Evolutionary conservation across 2,329 filamentous ascomycete genomes (phyloP).

Genomic region (Diplodia seriata): DNA sequence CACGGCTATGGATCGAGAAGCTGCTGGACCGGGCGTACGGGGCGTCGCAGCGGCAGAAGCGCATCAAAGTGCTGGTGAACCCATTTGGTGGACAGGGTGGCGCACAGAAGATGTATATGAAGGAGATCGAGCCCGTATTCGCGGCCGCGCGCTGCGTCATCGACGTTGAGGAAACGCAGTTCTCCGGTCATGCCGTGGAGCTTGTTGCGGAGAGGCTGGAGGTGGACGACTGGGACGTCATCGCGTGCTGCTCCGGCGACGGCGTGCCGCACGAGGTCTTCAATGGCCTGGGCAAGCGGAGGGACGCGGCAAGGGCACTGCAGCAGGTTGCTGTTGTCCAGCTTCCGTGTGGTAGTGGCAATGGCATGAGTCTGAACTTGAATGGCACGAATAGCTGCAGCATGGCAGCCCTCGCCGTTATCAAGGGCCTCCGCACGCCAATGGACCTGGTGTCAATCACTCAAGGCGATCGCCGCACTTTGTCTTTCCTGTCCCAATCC

Average conservation of each 20-base stretch:
- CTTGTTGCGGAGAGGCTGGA: constrained; percentile 75
- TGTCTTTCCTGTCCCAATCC: constrained; percentile 91
- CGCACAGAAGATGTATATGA: constrained; percentile 75
- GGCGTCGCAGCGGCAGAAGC: constrained; percentile 70
- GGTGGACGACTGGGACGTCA: constrained; percentile 79
- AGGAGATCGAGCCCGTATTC: constrained; percentile 80
- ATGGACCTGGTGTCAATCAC: constrained; percentile 89
- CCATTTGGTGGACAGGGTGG: constrained; percentile 85
- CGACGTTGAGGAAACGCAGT: constrained; percentile 74
- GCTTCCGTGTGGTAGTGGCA: constrained; percentile 91
- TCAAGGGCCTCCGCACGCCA: constrained; percentile 85
- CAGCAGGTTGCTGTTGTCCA: constrained; percentile 81
- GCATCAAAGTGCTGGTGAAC: constrained; percentile 88
- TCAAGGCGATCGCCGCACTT: constrained; percentile 73
- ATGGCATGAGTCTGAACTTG: constrained; percentile 89
- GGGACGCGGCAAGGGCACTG: constrained; percentile 77
- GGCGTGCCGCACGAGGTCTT: constrained; percentile 92
- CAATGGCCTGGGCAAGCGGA: constrained; percentile 82
- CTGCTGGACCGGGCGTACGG: constrained; percentile 76
- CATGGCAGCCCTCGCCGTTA: constrained; percentile 78
- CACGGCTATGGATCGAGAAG: constrained; percentile 66
- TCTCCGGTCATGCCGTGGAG: constrained; percentile 78
- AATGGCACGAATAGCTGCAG: constrained; percentile 80
- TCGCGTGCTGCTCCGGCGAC: constrained; percentile 90
- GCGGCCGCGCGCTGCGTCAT: constrained; percentile 79